A percentile compares a stretch with the other conserved stretches of the same genome.
phyloP scores from a whole-genome alignment of 2,329 filamentous ascomycete genomes.

The Dothiorella sarmentorum region DNA sequence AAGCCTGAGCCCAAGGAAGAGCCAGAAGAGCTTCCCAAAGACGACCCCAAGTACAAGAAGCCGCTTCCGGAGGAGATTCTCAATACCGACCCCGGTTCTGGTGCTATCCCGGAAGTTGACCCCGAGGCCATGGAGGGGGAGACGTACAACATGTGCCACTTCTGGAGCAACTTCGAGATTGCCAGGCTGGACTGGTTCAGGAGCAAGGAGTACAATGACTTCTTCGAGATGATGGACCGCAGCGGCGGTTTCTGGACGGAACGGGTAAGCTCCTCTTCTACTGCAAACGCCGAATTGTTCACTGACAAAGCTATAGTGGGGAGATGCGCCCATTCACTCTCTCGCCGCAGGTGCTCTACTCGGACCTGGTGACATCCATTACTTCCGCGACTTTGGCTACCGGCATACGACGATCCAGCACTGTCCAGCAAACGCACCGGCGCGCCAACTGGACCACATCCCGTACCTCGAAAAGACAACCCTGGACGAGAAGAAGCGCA shows the following conservation, averaged over 20 bases:
- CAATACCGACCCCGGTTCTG: conserved; percentile 67
- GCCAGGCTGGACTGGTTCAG: conserved; percentile 92
- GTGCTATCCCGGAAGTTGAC: conserved; percentile 75
- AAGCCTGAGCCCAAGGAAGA: conserved; percentile 58
- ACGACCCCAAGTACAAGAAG: conserved; percentile 63
- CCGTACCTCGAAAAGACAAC: conserved; percentile 83
- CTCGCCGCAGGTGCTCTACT: conserved; percentile 89
- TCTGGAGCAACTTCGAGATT: conserved; percentile 99
- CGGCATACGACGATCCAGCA: conserved; percentile 98
- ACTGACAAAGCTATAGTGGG: conserved; percentile 68
- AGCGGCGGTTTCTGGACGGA: conserved; percentile 99
- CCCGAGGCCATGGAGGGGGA: conserved; percentile 95
- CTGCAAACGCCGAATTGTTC: no score
- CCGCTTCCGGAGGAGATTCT: conserved; percentile 77
- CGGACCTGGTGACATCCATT: conserved; percentile 80
- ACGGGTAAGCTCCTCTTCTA: conserved; percentile 58
- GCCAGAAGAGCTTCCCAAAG: conserved; percentile 53
- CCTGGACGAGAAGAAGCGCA: conserved; percentile 73
- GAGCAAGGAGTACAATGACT: conserved; percentile 95
- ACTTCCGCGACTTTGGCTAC: conserved; percentile 98
- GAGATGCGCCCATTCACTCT: conserved; percentile 96
- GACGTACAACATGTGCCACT: conserved; percentile 99
- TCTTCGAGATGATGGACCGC: conserved; percentile 98
- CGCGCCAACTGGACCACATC: conserved; percentile 74
- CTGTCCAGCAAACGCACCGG: conserved; percentile 91